Evolutionary conservation across 2,329 filamentous ascomycete genomes (phyloP).

Genomic region (Geosmithia flava): DNA sequence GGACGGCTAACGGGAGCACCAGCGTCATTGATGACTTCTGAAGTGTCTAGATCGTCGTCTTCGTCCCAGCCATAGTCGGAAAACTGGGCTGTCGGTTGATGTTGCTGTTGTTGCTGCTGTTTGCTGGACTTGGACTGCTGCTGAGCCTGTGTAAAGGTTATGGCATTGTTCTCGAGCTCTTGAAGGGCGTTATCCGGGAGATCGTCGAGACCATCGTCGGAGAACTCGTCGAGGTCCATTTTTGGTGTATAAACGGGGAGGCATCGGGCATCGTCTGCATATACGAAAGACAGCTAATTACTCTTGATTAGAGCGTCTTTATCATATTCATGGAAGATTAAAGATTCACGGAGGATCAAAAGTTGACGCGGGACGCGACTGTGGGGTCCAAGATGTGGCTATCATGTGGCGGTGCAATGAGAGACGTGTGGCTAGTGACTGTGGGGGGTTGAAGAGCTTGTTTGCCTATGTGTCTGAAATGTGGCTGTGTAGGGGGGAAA

Average conservation of each 20-base stretch:
- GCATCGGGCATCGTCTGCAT: constrained; percentile 8
- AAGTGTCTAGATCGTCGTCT: constrained; percentile 46
- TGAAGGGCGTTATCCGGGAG: constrained; percentile 44
- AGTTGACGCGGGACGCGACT: background rate
- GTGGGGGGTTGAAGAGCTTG: too few species aligned
- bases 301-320: background rate
- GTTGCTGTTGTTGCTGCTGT: constrained; percentile 11
- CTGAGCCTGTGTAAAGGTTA: constrained; percentile 44
- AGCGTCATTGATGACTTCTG: constrained; percentile 39
- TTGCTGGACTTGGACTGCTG: constrained; percentile 13
- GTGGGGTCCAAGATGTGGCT: background rate
- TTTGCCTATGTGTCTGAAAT: too few species aligned
- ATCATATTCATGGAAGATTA: background rate
- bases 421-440: background rate
- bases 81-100: constrained; percentile 11
- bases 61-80: constrained; percentile 33
- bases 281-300: background rate
- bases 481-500: too few species aligned
- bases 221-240: constrained; percentile 42
- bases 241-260: background rate
- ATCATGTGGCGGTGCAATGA: background rate
- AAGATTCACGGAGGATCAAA: background rate
- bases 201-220: constrained; percentile 51
- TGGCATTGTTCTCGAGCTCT: constrained; percentile 52
- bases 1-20: constrained; percentile 23